Conservation (phyloP, 257 asterid species). For the Nicotiana tomentosiformis region DNA sequence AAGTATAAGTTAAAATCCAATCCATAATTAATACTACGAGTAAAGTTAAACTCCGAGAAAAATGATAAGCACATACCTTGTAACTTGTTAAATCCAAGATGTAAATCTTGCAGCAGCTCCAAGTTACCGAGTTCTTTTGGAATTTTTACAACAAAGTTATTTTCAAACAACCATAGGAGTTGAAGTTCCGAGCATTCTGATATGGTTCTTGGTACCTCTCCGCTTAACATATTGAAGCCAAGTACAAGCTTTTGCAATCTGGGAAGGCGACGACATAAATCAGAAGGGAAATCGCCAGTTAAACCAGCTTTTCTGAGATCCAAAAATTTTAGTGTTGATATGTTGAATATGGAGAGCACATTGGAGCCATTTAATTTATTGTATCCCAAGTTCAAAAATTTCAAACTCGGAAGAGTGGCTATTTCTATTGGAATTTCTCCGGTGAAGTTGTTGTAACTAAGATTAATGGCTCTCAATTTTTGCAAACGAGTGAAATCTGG, state of each 20-base stretch:
- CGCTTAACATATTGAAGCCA: constrained; percentile 16
- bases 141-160: background rate
- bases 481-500: constrained; percentile 15
- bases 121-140: no score
- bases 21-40: no score
- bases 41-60: no score
- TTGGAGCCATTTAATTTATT: constrained; percentile 10
- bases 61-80: no score
- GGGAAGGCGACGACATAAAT: background rate
- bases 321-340: background rate
- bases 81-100: no score
- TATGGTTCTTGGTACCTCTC: constrained; percentile 18
- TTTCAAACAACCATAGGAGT: background rate
- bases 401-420: background rate
- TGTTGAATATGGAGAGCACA: background rate
- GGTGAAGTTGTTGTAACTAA: constrained; percentile 4
- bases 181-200: background rate
- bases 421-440: constrained; percentile 1
- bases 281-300: constrained; percentile 6
- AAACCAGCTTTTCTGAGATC: background rate
- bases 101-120: no score
- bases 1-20: no score
- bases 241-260: constrained; percentile 12
- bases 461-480: background rate
- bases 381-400: background rate